Evolutionary conservation across 208 protist genomes (phyloP), one percentile per base, ranked within the genome.

Genomic region (Leishmania tropica): DNA sequence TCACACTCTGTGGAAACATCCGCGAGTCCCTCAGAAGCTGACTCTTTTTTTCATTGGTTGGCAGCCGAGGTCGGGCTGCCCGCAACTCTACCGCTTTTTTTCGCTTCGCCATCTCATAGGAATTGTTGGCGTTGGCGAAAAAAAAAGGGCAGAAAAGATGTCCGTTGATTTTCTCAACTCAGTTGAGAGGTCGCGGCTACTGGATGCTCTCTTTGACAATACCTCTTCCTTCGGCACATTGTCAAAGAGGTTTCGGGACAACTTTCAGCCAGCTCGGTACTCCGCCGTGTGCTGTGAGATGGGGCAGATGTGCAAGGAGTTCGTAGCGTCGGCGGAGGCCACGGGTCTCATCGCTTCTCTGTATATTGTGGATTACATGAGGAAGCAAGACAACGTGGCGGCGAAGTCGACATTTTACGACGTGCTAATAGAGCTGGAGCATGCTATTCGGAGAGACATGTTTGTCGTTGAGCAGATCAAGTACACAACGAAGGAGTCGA

Each of bases 391-490:
- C 19, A 93, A 83, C 79, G 68, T 88, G 24, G 75, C 79, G 45
- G 93, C 93, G 4, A 94, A 94, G 53, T 86, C 79, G 3, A 76
- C 89, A 2, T 91, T 96, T 58, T 96, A 89, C 81, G 91, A 84
- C 67, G 84, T 93, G 31, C 75, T 96, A 28, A 79, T 94, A 71
- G 88, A 96, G 37, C 78, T 96, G 74, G 93, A 96, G 67, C 84
- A 79, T 35, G 86, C 83, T 10, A 89, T 96, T 80, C 78, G 90
- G 21, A 83, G 92, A 64, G 93, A 96, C 80, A 87, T 94, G 81
- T 92, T 89, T 79, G 47, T 90, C 21, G 75, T 83, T 35, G 89
- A 96, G 82, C 87, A 94, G 79, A 92, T 92, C 64, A 94, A 96
- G 78, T 96, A 94, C 67, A 79, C 87, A 35, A 87, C 89, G 21